Evolutionary conservation across 768 basidiomycete species (phyloP), one percentile per base, ranked within the genome.

Genomic region (Suillus lakei): DNA sequence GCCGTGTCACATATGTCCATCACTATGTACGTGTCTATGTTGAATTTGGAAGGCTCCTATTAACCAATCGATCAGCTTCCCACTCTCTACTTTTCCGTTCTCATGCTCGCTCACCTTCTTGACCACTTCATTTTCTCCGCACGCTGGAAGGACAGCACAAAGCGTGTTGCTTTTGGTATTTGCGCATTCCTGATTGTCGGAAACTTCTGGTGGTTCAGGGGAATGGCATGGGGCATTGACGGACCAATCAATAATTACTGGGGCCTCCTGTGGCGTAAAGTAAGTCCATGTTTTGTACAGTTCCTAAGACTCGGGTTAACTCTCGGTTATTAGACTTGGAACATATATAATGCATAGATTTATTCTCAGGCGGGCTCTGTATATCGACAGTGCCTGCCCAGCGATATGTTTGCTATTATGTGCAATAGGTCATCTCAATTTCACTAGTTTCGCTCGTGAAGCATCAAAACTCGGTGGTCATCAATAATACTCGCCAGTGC

Each of bases 121-220:
- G 96, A 99, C 78, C 95, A 98, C 76, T 92, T 95, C 77, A 80
- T 99, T 71, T 98, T 99, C 81, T 86, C 87, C 3, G 88, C 93
- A 16, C 83, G 87, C 13, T 81, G 91, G 65, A 84, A 85, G 13
- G 79, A 81, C 16, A 81, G 80, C 53, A 91, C 89, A 28, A 98
- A 97, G 73, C 74, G 78, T 46, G 88, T 93, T 61, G 80, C 83
- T 54, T 99, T 98, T 74, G 86, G 85, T 3, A 69, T 91, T 23
- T 79, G 85, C 56, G 83, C 87, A 0, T 81, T 81, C 30, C 64
- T 80, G 26, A 86, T 98, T 68, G 72, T 97, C 8, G 82, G 81
- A n/a, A 86, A 85, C 62, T 99, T 98, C 83, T 97, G 92, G 93
- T 97, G 94, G 95, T 99, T 98, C 81, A 91, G 84, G 69, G 90